Evolutionary conservation across 306 rosid species (phyloP).

Genomic region (Astragalus glycyphyllos): DNA sequence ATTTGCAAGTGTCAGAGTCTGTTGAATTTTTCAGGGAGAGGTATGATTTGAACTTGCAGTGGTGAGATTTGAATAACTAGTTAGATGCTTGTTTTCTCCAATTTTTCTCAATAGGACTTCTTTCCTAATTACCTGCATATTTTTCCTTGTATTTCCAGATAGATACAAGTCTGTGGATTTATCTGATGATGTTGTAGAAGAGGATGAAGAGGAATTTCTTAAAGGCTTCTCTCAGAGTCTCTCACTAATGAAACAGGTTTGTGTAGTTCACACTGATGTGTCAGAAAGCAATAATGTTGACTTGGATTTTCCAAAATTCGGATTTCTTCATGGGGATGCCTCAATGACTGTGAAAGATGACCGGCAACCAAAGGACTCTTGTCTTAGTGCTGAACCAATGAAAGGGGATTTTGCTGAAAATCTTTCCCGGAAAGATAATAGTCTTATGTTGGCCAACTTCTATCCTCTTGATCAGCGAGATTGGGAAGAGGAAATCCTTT

Average conservation of each 20-base stretch:
- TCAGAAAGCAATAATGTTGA: constrained; percentile 58
- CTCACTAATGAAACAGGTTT: constrained; percentile 54
- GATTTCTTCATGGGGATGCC: constrained; percentile 56
- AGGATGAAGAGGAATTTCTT: constrained; percentile 89
- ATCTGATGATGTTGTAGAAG: constrained; percentile 79
- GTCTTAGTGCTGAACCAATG: constrained; percentile 73
- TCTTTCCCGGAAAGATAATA: constrained; percentile 48
- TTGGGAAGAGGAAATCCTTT: constrained; percentile 86
- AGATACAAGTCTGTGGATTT: constrained; percentile 60
- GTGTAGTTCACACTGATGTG: constrained; percentile 44
- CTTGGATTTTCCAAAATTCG: constrained; percentile 58
- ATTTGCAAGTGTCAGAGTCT: constrained; percentile 36
- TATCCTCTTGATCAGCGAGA: constrained; percentile 90
- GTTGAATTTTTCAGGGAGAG: constrained; percentile 15
- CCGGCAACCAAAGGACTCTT: constrained; percentile 53
- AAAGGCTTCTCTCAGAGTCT: constrained; percentile 58
- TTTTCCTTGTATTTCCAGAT: constrained; percentile 57
- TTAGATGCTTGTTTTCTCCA: constrained; percentile 25
- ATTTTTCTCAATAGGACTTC: constrained; percentile 33
- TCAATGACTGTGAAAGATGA: constrained; percentile 47
- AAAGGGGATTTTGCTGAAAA: constrained; percentile 51
- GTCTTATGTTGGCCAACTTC: constrained; percentile 51
- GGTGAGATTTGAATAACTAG: constrained; percentile 33
- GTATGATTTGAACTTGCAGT: constrained; percentile 18
- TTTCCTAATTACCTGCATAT: constrained; percentile 35